Evolutionary conservation across 345 rosid species (phyloP), one percentile per base, ranked within the genome.

Genomic region (Crucihimalaya himalaica): DNA sequence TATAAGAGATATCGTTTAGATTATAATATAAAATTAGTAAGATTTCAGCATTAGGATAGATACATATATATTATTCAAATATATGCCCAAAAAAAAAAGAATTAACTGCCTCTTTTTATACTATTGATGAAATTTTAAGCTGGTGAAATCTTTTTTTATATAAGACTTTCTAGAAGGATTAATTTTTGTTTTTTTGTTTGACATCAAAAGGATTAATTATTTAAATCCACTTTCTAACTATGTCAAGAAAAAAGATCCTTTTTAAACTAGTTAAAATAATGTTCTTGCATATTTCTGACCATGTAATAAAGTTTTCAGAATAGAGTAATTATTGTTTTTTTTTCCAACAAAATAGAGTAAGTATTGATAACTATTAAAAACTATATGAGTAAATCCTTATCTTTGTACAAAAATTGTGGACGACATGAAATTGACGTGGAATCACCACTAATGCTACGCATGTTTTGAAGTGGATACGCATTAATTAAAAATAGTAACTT

Each of bases 401-500:
- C 13, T 4, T 6, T 32, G 21, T 15, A 40, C 21, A 15, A 42
- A 23, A 6, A 19, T 51, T 19, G 45, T 62, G 69, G 52, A 52
- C 32, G 34, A 28, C 57, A 11, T 70, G 47, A 58, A 57, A 46
- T 46, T n/a, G 58, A 70, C 55, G 28, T 73, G 57, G 46, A 31
- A 3, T 20, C 53, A 47, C 47, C 18, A 35, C 39, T 57, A 23
- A 57, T 66, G 78, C 53, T 18, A 47, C 32, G 43, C 78, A 74
- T 74, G 72, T 66, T 27, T 57, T 73, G 59, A 65, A 66, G 42
- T 66, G 28, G 72, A 74, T 74, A 66, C 45, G 66, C 72, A 65
- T 32, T 56, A 46, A 35, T 34, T 34, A 35, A 56, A 73, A 47
- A 35, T 55, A 45, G 29, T 46, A 55, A 73, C 50, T 64, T 73